Conservation (phyloP, 805 yeast species). For the Pichia cephalocereana region DNA sequence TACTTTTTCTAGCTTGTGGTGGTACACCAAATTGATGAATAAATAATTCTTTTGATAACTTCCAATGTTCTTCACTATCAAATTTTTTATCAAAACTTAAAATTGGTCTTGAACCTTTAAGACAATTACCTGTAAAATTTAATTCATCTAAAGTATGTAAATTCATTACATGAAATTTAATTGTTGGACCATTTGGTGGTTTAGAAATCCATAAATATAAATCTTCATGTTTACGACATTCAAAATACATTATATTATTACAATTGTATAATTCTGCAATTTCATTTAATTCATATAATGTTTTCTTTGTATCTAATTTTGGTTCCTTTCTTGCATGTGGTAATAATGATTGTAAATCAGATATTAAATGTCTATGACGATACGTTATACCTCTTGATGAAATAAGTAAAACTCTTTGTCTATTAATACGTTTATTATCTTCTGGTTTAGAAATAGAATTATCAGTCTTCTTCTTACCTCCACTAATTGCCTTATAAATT, state of each 20-base stretch:
- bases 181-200: conserved; percentile 97
- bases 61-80: conserved; percentile 57
- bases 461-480: not conserved
- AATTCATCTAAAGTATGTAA: conserved; percentile 93
- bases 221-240: conserved; percentile 93
- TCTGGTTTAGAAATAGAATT: conserved; percentile 19
- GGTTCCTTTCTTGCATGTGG: conserved; percentile 98
- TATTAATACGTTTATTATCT: conserved; percentile 56
- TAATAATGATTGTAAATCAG: conserved; percentile 65
- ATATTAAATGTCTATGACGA: conserved; percentile 90
- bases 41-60: conserved; percentile 75
- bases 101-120: conserved; percentile 91
- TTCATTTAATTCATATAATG: conserved; percentile 81
- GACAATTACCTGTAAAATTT: conserved; percentile 92
- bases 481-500: conserved; percentile 51
- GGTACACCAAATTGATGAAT: conserved; percentile 90
- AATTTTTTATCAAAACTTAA: conserved; percentile 81
- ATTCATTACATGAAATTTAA: conserved; percentile 89
- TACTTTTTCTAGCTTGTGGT: conserved; percentile 81
- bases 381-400: conserved; percentile 92
- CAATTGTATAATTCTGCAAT: conserved; percentile 96
- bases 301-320: conserved; percentile 87
- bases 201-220: conserved; percentile 90
- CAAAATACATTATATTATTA: conserved; percentile 88
- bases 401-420: conserved; percentile 80